Evolutionary conservation across 768 basidiomycete species (phyloP), one percentile per base, ranked within the genome.

Genomic region (Rhodocollybia butyracea): DNA sequence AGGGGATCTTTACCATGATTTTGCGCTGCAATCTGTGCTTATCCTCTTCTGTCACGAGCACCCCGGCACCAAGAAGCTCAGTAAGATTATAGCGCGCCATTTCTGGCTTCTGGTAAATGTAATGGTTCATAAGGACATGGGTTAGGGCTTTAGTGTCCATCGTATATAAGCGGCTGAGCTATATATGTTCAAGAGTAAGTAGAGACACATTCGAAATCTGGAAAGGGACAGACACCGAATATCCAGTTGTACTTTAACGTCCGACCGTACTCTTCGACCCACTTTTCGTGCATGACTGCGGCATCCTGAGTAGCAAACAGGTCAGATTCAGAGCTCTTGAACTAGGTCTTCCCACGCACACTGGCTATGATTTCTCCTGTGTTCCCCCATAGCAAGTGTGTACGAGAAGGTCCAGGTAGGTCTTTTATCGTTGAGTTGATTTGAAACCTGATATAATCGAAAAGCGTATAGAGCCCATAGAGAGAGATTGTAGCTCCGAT

Each of bases 101-200:
- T 11, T 73, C 70, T 0, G 85, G 76, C 59, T 88, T 89, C 56
- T 80, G 78, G 58, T 85, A 89, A 38, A 73, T 68, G 29, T 76
- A 66, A 26, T 69, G 70, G 54, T 87, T 82, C 57, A 76, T 74
- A 13, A 92, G 70, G 48, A 93, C 72, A 59, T 91, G 83, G 40
- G 78, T 76, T 32, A 91, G 36, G 0, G 87, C 88, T 26, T 80
- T 79, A 0, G 80, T 70, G 61, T 91, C 90, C 50, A 74, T 65
- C 0, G 85, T 88, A 63, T 76, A 77, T 10, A 89, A 65, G 5
- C 79, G 74, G 26, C 66, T 50, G 7, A 50, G 41, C 72, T 75
- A 46, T 15, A 39, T 31, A 39, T 31, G 48, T 6, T 31, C 22
- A 13, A 15, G 15, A 34, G 21, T 12, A 13, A 31, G 21, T 22